Evolutionary conservation across 2,329 filamentous ascomycete species (phyloP), one percentile per base, ranked within the genome.

Genomic region (Pezicula radicicola): DNA sequence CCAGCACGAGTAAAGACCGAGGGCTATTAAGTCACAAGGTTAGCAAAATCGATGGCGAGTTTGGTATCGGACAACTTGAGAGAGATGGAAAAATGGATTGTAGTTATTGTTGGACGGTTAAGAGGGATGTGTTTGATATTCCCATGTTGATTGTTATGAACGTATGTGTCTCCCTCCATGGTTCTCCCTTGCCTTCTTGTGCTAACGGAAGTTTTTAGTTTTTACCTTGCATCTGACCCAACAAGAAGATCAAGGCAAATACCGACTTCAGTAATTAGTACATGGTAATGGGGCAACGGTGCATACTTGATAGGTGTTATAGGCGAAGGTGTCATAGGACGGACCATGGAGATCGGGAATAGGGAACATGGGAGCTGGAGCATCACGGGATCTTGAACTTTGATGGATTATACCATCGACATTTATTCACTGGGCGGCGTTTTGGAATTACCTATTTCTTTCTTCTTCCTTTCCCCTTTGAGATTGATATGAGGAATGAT

Each of bases 101-200:
- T 74, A 91, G 89, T 63, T 96, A 95, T 72, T 96, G 90, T 74
- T 97, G 93, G 92, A 93, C 90, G 57, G 92, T 97, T 56, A 96
- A 96, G 74, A 81, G 93, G 57, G 94, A 99, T 70, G 90, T 94
- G 39, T 97, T 97, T 74, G 93, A 97, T 73, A 96, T 97, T 70
- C 94, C 94, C 19, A 96, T 97, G 91, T 79, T 97, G 74, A 95
- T 97, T 70, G 89, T 97, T 66, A 93, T 97, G 77, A 97, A 97
- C 75, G 94, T 97, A 70, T 30, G 28, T 87, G 92, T 86, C 8
- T 49, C 18, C 25, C 33, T 49, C 41, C n/a, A 28, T 39, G 21
- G 21, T 3, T 36, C 27, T 28, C 41, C 36, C n/a, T 30, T 15
- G 30, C 44, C 74, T 30, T 30, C 27, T 28, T 28, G 28, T 12